Percentiles rank a stretch among this genome's conserved stretches.
These are phyloP conservation scores for Vigna mungo DNA, from an alignment of 306 rosid species.

Conservation along the genomic window DNA sequence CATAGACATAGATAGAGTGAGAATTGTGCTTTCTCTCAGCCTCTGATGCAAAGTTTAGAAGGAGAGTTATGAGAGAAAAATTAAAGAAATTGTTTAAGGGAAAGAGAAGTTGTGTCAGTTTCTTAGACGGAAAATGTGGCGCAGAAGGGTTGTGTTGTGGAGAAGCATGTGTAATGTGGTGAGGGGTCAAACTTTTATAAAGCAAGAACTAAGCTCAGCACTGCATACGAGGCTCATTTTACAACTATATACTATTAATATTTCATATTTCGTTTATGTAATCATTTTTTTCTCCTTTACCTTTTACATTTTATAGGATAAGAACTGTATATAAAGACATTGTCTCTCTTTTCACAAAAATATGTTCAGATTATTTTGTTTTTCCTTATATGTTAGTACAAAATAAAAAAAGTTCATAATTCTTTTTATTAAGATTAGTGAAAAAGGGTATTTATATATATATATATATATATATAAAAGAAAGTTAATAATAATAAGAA, in stretches of 20 bases:
- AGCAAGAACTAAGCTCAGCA: slow-evolving; percentile 23
- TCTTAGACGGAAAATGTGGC: slow-evolving; percentile 18
- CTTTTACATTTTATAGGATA: neutral
- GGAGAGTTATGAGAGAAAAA: neutral
- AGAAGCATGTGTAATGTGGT: slow-evolving; percentile 32
- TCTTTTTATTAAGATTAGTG: no score
- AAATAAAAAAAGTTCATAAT: no score
- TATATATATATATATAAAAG: no score
- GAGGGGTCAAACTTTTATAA: slow-evolving; percentile 47
- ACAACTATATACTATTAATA: no score
- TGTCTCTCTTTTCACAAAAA: neutral
- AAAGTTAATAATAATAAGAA: no score
- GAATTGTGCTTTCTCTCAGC: neutral
- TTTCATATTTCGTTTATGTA: neutral
- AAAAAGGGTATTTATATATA: no score
- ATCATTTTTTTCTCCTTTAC: neutral
- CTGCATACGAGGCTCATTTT: no score
- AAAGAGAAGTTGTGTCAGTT: slow-evolving; percentile 49
- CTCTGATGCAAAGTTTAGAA: slow-evolving; percentile 28
- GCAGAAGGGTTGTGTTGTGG: neutral
- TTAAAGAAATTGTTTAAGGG: slow-evolving; percentile 36
- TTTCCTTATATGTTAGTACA: neutral
- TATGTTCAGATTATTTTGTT: neutral
- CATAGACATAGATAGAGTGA: neutral
- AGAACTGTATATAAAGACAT: neutral